Base-by-base conservation (phyloP, 345 rosid genomes). In the Salix udensis region DNA sequence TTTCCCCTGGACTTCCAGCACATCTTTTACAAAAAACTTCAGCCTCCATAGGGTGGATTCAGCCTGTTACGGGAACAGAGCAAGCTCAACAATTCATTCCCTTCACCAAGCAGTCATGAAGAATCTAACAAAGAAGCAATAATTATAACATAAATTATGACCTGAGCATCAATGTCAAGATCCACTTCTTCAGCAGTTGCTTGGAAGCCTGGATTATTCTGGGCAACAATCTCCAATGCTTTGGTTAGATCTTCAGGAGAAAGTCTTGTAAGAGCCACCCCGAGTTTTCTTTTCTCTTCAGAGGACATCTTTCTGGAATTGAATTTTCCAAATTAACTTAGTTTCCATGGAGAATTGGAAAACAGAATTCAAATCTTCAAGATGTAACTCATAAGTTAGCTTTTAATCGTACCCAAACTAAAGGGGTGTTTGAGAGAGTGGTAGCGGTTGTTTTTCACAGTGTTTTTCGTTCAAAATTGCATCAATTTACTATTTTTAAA, bases 41-140 rank as follows among this genome's bases (percentile, higher is more conserved):
- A 96, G 82, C 84, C 91, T 89, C 99, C 99, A 96, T 10, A 96
- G 82, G n/a, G 98, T 95, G 61, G 94, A 84, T 79, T 93, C 98
- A 14, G 87, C 87, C 98, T 91, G 89, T 71, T 12, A 28, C 13
- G 44, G 44, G 44, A 10, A 40, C 44, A 40, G 44, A 40, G 44
- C 44, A 40, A 40, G 0, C 44, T 10, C 44, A 40, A 37, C n/a
- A 40, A 28, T 37, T 40, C 60, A 31, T 18, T 74, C 55, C 55
- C 34, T 24, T 50, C 18, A 34, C 31, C 19, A 34, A 18, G 23
- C 40, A 24, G 31, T 40, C 31, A 16, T 30, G 31, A 18, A 50
- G 62, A 70, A 40, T 19, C 18, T 21, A 30, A 14, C n/a, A 31
- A 6, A 68, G 39, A 12, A 24, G 7, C 8, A 62, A 62, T 34